These are phyloP conservation scores for Diaporthe sp. DNA, from an alignment of 2,329 filamentous ascomycete genomes.

Conservation along the genomic window DNA sequence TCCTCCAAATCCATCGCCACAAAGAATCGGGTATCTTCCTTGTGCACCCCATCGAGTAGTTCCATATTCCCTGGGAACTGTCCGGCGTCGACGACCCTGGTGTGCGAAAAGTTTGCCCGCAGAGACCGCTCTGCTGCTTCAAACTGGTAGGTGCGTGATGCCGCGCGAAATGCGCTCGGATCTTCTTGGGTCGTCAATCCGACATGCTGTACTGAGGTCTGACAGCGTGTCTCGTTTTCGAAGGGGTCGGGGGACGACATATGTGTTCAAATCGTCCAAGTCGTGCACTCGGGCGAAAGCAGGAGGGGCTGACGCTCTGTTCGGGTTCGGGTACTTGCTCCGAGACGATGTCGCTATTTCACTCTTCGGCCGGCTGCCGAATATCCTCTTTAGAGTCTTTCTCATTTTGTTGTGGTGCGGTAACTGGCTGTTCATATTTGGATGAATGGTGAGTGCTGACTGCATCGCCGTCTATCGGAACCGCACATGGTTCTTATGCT, in stretches of 20 bases:
- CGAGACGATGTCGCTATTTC: background rate
- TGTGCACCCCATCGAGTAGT: background rate
- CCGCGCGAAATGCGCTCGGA: background rate
- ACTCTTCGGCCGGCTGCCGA: background rate
- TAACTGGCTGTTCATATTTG: background rate
- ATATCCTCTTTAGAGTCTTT: background rate
- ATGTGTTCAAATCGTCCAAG: background rate
- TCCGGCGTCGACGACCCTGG: conserved; percentile 9
- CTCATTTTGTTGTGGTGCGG: background rate
- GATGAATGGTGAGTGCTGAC: background rate
- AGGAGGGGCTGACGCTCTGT: background rate
- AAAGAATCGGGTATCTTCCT: background rate
- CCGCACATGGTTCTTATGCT: conserved; percentile 3
- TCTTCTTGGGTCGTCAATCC: background rate
- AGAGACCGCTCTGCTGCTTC: background rate
- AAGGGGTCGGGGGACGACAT: background rate
- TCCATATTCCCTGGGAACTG: background rate
- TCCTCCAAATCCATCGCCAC: conserved; percentile 4
- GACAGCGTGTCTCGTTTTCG: background rate
- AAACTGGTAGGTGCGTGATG: background rate
- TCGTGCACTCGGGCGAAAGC: background rate
- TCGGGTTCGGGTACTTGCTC: background rate
- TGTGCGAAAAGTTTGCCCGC: background rate
- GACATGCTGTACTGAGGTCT: background rate
- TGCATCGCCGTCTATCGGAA: background rate